Evolutionary conservation across 805 yeast species (phyloP).

Genomic region (Wickerhamiella brachini): DNA sequence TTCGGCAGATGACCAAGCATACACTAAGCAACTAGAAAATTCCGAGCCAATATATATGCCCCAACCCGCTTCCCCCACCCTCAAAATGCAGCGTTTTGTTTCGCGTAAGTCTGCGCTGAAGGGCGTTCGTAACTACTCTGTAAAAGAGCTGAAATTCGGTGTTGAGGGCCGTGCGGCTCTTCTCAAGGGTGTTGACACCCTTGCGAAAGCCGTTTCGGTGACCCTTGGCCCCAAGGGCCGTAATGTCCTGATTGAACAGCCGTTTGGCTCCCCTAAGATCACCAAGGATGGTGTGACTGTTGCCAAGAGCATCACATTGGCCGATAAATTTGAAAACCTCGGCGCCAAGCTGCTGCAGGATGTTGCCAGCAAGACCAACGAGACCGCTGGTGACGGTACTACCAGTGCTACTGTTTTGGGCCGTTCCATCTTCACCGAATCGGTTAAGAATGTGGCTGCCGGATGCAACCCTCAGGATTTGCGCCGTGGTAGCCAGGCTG

Average conservation of each 20-base stretch:
- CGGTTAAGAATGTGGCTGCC: constrained; percentile 94
- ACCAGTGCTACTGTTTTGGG: constrained; percentile 95
- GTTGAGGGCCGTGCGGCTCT: constrained; percentile 95
- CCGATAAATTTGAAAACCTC: constrained; percentile 88
- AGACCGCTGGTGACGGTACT: constrained; percentile 97
- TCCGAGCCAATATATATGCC: constrained; percentile 1
- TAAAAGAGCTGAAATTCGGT: constrained; percentile 92
- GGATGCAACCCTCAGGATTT: constrained; percentile 98
- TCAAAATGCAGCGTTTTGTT: constrained; percentile 1
- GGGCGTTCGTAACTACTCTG: constrained; percentile 30
- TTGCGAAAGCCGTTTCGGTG: constrained; percentile 93
- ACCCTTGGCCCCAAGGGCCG: constrained; percentile 98
- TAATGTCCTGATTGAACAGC: constrained; percentile 91
- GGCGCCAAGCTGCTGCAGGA: constrained; percentile 94
- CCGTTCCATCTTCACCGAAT: constrained; percentile 86
- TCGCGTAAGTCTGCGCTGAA: constrained; percentile 13
- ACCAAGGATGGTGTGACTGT: constrained; percentile 99
- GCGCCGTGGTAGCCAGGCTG: constrained; percentile 94
- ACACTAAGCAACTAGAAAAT: background rate
- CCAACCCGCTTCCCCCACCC: background rate
- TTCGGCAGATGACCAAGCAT: background rate
- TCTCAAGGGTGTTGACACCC: constrained; percentile 81
- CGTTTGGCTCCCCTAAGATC: constrained; percentile 93
- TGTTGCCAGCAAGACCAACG: constrained; percentile 94
- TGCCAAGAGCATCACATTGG: constrained; percentile 67